phyloP scores from a whole-genome alignment of 176 grass and related monocot genomes.

The Oryza longistaminata region DNA sequence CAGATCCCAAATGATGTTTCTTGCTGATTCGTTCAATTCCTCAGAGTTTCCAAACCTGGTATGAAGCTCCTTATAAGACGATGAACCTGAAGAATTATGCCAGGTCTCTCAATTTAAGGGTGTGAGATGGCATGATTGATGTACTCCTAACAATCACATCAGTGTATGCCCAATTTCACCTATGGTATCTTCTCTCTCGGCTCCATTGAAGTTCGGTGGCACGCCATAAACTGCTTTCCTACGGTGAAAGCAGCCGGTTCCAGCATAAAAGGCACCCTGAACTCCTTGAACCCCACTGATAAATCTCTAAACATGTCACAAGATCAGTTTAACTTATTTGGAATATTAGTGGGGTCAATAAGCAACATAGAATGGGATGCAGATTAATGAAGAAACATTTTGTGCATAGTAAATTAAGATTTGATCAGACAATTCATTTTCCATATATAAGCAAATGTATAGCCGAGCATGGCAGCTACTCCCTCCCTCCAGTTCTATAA shows the following conservation, averaged over 20 bases:
- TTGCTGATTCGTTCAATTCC: slow-evolving; percentile 30
- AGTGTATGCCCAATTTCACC: slow-evolving; percentile 6
- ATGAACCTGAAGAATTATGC: slow-evolving; percentile 18
- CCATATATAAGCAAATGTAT: no score
- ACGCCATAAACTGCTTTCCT: slow-evolving; percentile 51
- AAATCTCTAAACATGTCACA: slow-evolving; percentile 3
- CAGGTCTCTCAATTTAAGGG: neutral
- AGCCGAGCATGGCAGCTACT: no score
- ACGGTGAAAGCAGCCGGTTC: slow-evolving; percentile 63
- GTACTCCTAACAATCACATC: neutral
- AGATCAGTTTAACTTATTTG: neutral
- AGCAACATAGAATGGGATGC: no score
- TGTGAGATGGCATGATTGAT: neutral
- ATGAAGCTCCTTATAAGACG: slow-evolving; percentile 39
- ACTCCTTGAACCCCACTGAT: neutral
- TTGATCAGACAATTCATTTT: no score
- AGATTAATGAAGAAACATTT: no score
- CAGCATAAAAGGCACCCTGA: slow-evolving; percentile 39
- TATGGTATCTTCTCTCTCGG: neutral
- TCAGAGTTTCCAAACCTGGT: slow-evolving; percentile 30
- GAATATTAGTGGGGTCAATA: neutral
- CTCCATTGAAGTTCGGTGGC: neutral
- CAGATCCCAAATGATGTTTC: neutral
- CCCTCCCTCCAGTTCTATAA: no score
- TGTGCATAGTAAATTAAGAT: no score